A percentile compares a stretch with the other conserved stretches of the same genome.
phyloP scores from a whole-genome alignment of 805 yeast genomes.

The Metschnikowia kunwiensis region DNA sequence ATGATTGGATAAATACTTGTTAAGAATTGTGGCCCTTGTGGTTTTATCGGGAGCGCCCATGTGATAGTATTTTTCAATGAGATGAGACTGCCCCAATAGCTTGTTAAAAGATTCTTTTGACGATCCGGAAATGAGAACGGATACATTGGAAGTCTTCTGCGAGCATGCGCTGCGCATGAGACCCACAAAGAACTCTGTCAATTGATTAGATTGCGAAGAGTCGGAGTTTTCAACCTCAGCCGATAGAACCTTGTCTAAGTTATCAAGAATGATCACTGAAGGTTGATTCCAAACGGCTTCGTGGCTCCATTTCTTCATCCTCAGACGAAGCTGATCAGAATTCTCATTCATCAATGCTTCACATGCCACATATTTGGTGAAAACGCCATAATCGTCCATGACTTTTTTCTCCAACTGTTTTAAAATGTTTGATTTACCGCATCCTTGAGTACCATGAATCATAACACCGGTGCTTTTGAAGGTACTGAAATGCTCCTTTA shows the following conservation, averaged over 20 bases:
- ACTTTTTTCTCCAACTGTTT: constrained; percentile 40
- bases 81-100: constrained; percentile 60
- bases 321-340: constrained; percentile 43
- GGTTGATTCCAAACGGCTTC: constrained; percentile 77
- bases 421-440: constrained; percentile 70
- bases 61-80: constrained; percentile 59
- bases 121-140: constrained; percentile 59
- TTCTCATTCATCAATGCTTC: constrained; percentile 56
- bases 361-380: constrained; percentile 50
- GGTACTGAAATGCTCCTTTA: constrained; percentile 40
- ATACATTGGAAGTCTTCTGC: constrained; percentile 45
- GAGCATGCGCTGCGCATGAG: constrained; percentile 43
- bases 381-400: constrained; percentile 38
- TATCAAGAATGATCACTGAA: constrained; percentile 69
- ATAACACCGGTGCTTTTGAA: constrained; percentile 53
- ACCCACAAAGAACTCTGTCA: constrained; percentile 56
- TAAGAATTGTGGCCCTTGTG: constrained; percentile 49
- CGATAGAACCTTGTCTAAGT: constrained; percentile 68
- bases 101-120: constrained; percentile 66
- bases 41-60: constrained; percentile 68
- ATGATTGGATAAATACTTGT: constrained; percentile 32
- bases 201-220: constrained; percentile 57
- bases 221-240: constrained; percentile 62
- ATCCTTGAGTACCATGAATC: constrained; percentile 71
- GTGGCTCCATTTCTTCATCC: constrained; percentile 43